These are phyloP conservation scores for Penicillium turbatum DNA, from an alignment of 495 filamentous ascomycete species.

Conservation along the genomic window DNA sequence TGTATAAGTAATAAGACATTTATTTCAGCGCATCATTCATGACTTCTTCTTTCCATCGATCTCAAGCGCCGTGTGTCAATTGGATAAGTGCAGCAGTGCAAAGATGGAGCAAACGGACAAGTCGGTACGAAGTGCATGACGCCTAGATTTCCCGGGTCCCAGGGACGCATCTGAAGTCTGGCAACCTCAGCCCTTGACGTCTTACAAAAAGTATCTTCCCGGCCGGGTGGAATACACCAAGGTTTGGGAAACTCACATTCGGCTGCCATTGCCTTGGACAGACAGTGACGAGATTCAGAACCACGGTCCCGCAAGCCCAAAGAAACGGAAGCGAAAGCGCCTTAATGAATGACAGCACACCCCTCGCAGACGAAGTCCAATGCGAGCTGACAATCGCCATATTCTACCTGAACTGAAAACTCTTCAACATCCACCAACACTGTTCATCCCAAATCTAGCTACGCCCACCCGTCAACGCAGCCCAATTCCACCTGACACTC, in stretches of 20 bases:
- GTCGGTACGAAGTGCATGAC: neutral
- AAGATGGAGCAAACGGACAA: neutral
- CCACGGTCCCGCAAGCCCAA: neutral
- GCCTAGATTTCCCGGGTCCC: neutral
- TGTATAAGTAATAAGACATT: conserved; percentile 9
- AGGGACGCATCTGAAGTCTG: neutral
- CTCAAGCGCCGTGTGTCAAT: neutral
- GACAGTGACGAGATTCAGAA: neutral
- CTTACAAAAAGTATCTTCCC: neutral
- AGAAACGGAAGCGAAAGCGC: neutral
- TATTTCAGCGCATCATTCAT: neutral
- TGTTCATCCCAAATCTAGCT: too few species aligned
- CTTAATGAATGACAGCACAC: neutral
- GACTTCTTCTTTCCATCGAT: neutral
- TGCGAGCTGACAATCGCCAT: neutral
- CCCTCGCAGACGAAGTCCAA: neutral
- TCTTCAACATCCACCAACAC: neutral
- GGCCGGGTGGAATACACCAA: neutral
- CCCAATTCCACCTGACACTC: too few species aligned
- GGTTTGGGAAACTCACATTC: neutral
- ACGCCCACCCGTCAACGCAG: too few species aligned
- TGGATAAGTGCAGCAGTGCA: neutral
- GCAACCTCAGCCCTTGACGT: neutral
- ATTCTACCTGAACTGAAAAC: neutral
- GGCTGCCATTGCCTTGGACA: neutral